Base-by-base conservation (phyloP, 1,139 yeast genomes). In the Diutina ranongensis region DNA sequence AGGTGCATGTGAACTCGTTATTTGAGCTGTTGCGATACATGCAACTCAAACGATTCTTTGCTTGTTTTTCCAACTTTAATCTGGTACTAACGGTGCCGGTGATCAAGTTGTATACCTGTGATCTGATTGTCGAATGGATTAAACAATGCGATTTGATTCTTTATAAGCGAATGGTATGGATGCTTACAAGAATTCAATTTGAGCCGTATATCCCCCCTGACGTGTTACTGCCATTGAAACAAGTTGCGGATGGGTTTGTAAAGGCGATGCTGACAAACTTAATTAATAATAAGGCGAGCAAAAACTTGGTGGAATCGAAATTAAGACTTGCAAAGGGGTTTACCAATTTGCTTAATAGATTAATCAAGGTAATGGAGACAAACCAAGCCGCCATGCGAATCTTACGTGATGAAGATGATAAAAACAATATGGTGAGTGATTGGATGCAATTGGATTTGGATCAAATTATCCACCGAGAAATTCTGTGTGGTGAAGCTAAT, bases 1-100 rank as follows among this genome's bases (percentile, higher is more conserved):
- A 72, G 50, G 71, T 79, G 4, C 84, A 82, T 54, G 79, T 85
- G 53, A 72, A 74, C 38, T 60, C 78, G 4, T 62, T 83, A 42
- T 76, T 83, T 51, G 87, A 83, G 52, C 68, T 78, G 42, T 63
- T 86, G 50, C 68, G 94, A 52, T 80, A 69, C 57, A 74, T 85
- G 78, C 84, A 82, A 51, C 62, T 82, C 48, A 77, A 76, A 49
- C 76, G 75, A 54, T 63, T 87, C 36, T 72, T 80, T 48, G 64
- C 74, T 16, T 65, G 75, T 28, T 63, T 83, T 46, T 59, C 68
- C 13, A 66, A 76, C 7, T 84, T 84, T 59, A 72, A 73, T 46
- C 71, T 80, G 10, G 71, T 78, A 1, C 67, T 85, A 46, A 78
- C 92, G 0, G 68, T 78, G 0, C 86, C 87, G 1, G 83, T 81